phyloP scores from a whole-genome alignment of 2,329 filamentous ascomycete species.

The Bipolaris sorokiniana region DNA sequence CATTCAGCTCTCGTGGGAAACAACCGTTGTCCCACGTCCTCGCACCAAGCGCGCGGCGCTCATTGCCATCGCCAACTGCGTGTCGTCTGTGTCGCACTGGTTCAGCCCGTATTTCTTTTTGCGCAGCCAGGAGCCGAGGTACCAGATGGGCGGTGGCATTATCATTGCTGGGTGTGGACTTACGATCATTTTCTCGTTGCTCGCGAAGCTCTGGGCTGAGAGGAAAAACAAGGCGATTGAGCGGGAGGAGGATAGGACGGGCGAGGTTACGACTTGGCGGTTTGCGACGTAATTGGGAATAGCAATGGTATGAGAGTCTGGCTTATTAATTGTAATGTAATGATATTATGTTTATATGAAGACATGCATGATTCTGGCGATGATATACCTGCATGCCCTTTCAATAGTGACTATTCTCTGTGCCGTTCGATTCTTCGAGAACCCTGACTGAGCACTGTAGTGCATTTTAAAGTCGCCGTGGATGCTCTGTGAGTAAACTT shows the following conservation, averaged over 20 bases:
- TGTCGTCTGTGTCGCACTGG: constrained; percentile 50
- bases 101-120: constrained; percentile 51
- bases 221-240: constrained; percentile 14
- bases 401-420: no score
- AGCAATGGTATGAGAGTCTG: no score
- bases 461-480: no score
- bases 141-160: constrained; percentile 16
- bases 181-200: constrained; percentile 6
- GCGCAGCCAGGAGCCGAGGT: constrained; percentile 16
- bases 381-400: no score
- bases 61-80: constrained; percentile 53
- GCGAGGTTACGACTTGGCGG: not conserved
- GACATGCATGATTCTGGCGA: no score
- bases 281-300: no score
- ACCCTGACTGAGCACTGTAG: no score
- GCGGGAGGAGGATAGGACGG: constrained; percentile 7
- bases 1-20: constrained; percentile 53
- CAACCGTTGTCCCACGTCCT: constrained; percentile 50
- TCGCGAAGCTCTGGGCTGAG: not conserved
- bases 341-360: no score
- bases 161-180: constrained; percentile 16
- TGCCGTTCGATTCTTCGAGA: no score
- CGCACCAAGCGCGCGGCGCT: constrained; percentile 52
- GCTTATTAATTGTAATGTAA: no score
- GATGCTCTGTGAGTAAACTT: no score